Conservation (phyloP, 805 yeast genomes). For the Debaryomyces castellii region DNA sequence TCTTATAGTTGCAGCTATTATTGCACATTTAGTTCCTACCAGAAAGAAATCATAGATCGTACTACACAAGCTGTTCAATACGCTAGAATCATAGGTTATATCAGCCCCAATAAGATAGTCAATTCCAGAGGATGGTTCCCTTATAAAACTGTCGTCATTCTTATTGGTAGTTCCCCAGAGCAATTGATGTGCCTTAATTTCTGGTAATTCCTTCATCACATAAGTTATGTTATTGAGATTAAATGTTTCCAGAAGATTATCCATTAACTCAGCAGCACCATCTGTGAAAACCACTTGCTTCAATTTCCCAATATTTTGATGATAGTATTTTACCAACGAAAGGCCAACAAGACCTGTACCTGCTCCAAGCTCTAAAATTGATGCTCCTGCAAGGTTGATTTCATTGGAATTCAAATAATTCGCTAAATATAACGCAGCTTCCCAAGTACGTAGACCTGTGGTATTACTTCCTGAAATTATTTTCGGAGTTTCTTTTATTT, state of each 20-base stretch:
- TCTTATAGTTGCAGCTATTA: conserved; percentile 76
- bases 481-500: conserved; percentile 59
- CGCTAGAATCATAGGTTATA: conserved; percentile 74
- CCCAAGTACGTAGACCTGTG: conserved; percentile 93
- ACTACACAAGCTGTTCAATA: conserved; percentile 54
- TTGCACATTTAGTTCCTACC: conserved; percentile 25
- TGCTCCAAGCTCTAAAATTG: conserved; percentile 74
- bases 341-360: conserved; percentile 86
- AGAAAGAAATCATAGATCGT: conserved; percentile 43
- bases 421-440: conserved; percentile 73
- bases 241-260: conserved; percentile 45
- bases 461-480: conserved; percentile 74
- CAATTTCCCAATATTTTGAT: conserved; percentile 11
- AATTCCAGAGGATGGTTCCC: conserved; percentile 24
- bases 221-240: conserved; percentile 36
- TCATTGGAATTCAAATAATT: conserved; percentile 40
- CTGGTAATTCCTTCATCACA: background rate
- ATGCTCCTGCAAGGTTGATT: conserved; percentile 18
- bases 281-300: conserved; percentile 54
- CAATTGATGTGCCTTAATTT: conserved; percentile 30
- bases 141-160: conserved; percentile 32
- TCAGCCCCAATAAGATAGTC: conserved; percentile 79
- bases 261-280: conserved; percentile 60
- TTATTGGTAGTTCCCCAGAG: conserved; percentile 55
- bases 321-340: conserved; percentile 30